Evolutionary conservation across 1,139 yeast genomes (phyloP), one percentile per base, ranked within the genome.

Genomic region (Debaryomyces fabryi): DNA sequence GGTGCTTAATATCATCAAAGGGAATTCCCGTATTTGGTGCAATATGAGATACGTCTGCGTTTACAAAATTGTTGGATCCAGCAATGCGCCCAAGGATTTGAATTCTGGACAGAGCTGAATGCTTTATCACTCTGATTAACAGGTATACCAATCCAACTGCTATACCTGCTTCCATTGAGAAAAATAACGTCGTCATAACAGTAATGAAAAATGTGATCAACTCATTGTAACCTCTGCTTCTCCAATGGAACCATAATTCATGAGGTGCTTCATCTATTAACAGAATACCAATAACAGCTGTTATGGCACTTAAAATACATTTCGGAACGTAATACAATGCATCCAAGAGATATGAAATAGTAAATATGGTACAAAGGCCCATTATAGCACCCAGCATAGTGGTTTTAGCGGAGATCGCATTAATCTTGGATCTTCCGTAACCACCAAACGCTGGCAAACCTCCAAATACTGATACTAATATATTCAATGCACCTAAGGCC

Each of bases 391-490:
- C 96, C 39, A 96, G 82, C 67, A 87, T 73, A 5, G 95, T 93
- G 0, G 97, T 88, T 55, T 83, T 83, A 0, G 96, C 98, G 9
- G 93, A 84, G 42, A 90, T 73, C 1, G 93, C 88, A 67, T 93
- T 93, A 50, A 93, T 85, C 60, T 88, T 92, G 33, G 96, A 86
- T 62, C 99, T 79, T 1, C 97, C 98, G 62, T 93, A 93, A 0
- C 99, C 98, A 2, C 99, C 99, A 74, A 92, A 92, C 0, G 96
- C 84, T 0, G 99, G 98, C 12, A 93, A 71, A 0, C 93, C 88
- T 3, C 96, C 93, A 57, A 89, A 83, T 18, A 82, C 52, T 1
- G 90, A 80, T 1, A 86, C 85, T 3, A 79, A 69, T 2, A 91
- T 54, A 59, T 92, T 93, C 44, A 88, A 82, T 18, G 81, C 69